Base-by-base conservation (phyloP, 129 eudicot species). In the Sambucus nigra region DNA sequence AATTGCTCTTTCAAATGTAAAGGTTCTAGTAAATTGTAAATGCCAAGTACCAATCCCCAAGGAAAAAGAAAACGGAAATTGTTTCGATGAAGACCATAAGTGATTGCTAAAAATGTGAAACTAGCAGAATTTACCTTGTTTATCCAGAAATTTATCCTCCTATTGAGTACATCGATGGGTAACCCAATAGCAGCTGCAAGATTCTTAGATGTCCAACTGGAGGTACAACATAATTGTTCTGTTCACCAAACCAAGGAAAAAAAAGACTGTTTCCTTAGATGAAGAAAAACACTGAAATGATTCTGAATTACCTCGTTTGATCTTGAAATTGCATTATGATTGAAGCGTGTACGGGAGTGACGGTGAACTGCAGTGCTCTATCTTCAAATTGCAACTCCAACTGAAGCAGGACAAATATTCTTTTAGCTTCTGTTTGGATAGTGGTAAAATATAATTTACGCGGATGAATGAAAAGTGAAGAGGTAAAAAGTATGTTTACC, bases 331-430 rank as follows among this genome's bases (percentile, higher is more conserved):
- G 83, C 82, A 76, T 79, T 67, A 91, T 76, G 65, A 91, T 85
- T 55, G 98, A 71, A 60, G 98, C 98, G 54, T 73, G 98, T 40
- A 91, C 67, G 26, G 98, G 95, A 48, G 95, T 76, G 44, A 82
- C 98, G 5, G 74, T 79, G 71, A 85, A 85, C 60, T 66, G 98
- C 40, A 91, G 39, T 29, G 66, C 79, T 79, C 80, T 85, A 59
- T 75, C 98, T 82, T 82, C 84, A 70, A 85, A 84, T 59, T 91
- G 86, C 73, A 91, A 74, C 68, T 91, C 98, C 73, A 91, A 78
- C 95, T 91, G 57, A 47, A 63, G 49, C 54, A 59, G 50, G 48
- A 49, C 4, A 11, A 38, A 29, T 28, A 23, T 16, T 25, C 14
- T 58, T 25, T 6, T n/a, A n/a, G n/a, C n/a, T n/a, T n/a, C n/a